phyloP scores from a whole-genome alignment of 768 basidiomycete species.

The Pleurotus citrinopileatus region DNA sequence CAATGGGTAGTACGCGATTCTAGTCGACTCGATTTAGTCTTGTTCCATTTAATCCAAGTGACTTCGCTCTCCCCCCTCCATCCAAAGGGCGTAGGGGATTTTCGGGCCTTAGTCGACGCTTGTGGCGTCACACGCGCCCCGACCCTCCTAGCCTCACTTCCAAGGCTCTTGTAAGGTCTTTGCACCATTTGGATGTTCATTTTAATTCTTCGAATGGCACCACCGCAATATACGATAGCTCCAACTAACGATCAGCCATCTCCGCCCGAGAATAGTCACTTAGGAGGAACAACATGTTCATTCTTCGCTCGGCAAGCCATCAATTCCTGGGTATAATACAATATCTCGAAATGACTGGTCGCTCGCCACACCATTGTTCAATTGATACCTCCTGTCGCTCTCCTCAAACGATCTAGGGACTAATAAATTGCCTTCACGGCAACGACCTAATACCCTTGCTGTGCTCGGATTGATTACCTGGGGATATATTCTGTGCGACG shows the following conservation, averaged over 20 bases:
- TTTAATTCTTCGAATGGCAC: not conserved
- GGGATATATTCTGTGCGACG: not conserved
- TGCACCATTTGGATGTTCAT: too few species aligned
- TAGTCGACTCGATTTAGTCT: slow-evolving; percentile 4
- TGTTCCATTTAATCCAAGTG: slow-evolving; percentile 5
- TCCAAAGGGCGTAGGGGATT: slow-evolving; percentile 1
- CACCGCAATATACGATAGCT: not conserved
- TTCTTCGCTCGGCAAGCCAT: not conserved
- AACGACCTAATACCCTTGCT: slow-evolving; percentile 7
- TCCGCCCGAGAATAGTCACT: too few species aligned
- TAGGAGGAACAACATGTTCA: not conserved
- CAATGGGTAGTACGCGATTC: not conserved
- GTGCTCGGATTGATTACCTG: slow-evolving; percentile 2
- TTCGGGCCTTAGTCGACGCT: slow-evolving; percentile 8
- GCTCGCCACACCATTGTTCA: slow-evolving; percentile 1
- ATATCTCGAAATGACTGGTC: not conserved
- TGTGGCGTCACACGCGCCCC: slow-evolving; percentile 5
- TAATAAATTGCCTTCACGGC: not conserved
- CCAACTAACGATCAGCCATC: not conserved
- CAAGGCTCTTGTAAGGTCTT: too few species aligned
- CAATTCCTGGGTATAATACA: not conserved
- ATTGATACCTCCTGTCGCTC: not conserved
- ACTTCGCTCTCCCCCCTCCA: not conserved
- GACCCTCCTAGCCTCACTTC: too few species aligned
- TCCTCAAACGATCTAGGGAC: not conserved